Base-by-base conservation (phyloP, 2,329 filamentous ascomycete genomes). In the Pseudogymnoascus sp. region DNA sequence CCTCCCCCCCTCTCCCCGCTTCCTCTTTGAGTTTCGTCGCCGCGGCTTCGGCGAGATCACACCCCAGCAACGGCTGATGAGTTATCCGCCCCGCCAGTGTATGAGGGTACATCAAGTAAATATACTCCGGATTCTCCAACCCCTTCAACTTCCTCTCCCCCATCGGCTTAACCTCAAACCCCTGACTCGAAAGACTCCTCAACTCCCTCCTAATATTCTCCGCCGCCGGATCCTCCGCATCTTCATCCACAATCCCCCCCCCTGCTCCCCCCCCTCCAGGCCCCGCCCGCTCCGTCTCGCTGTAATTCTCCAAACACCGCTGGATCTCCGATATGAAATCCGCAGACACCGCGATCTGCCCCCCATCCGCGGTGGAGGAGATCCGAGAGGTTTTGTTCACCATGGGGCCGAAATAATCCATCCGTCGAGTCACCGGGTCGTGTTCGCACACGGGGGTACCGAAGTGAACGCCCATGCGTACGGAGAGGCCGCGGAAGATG, bases 321-420 rank as follows among this genome's bases (percentile, higher is more conserved):
- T 96, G 91, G 63, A 97, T 93, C 75, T 99, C 94, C 11, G 90
- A 90, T 71, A 99, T 96, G 76, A 97, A 97, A 74, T 99, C 94
- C 1, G 92, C 92, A 0, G 92, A 97, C 1, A 97, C 94, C 0
- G 93, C 94, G 67, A 97, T 97, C 74, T 99, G 93, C 0, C 94
- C 94, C 65, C 94, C 94, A 73, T 99, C 94, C 37, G 94, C 94
- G 47, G 96, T 92, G 21, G 91, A 89, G 5, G 91, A 94, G 67
- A 99, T 96, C 77, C 94, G 89, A 14, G 94, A 89, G 0, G 94
- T 91, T 72, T 95, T 92, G 77, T 99, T 99, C 71, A 99, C 94
- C 92, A 99, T 99, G 12, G 94, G 94, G 0, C 94, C 94, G 73
- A 97, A 99, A 77, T 99, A 99, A 71, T 99, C 94, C 94, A 99